Evolutionary conservation across 1,139 yeast genomes (phyloP), one percentile per base, ranked within the genome.

Genomic region (Geotrichum australiense): DNA sequence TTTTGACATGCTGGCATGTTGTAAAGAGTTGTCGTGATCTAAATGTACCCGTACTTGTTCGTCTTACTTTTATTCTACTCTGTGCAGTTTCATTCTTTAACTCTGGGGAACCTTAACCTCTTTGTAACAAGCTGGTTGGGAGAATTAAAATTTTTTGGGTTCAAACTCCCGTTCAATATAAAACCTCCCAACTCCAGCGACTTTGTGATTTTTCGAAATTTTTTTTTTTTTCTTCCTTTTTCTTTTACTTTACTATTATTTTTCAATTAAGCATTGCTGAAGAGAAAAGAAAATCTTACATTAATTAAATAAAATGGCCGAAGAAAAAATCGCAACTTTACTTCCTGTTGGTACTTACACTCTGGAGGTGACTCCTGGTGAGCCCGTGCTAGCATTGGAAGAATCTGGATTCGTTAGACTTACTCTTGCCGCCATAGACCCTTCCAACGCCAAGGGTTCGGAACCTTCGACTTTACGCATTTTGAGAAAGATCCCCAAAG

Each of bases 341-440:
- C 27, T 44, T 23, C 47, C 47, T 22, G 37, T 44, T 14, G 43
- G 37, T 12, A 31, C 43, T 32, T 44, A 37, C 31, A 30, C 36
- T 27, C 23, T 44, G 66, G 86, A 84, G 53, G 74, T 89, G 51
- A 71, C 74, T 64, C 97, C 98, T 57, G 91, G 82, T 61, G 69
- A 74, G 54, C 94, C 96, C 53, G 78, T 78, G 39, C 87, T 89
- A 48, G 95, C 96, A 50, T 77, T 83, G 59, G 83, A 80, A 53
- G 82, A 80, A 46, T 94, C 83, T 49, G 79, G 78, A 62, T 96
- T 96, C 51, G 77, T 91, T 54, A 83, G 94, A 66, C 65, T 91
- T 59, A 89, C 97, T 46, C 76, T 91, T 74, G 98, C 96, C 53
- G 94, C 98, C 47, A 73, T 91, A 58, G 96, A 91, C 66, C 94